Conservation (phyloP, 495 filamentous ascomycete species). For the Lichina pygmaea region DNA sequence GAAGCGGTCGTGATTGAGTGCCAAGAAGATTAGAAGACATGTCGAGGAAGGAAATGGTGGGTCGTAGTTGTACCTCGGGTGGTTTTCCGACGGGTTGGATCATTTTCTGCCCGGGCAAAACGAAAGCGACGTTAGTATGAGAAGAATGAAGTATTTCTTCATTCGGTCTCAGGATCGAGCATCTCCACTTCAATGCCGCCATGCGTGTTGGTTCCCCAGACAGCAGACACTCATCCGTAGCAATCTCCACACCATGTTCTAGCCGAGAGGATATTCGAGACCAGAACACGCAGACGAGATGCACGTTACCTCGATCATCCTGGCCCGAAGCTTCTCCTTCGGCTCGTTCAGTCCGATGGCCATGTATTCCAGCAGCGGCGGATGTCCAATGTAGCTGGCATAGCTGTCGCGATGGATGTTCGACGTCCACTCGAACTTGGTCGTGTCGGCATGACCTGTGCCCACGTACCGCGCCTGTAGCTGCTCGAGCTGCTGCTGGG, state of each 20-base stretch:
- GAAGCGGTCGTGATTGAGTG: too few relatives aligned
- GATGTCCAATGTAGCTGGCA: slow-evolving; percentile 69
- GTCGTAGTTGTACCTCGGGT: slow-evolving; percentile 16
- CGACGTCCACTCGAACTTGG: slow-evolving; percentile 79
- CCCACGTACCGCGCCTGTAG: slow-evolving; percentile 86
- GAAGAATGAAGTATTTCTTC: too few relatives aligned
- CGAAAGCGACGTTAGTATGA: too few relatives aligned
- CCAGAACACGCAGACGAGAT: neutral
- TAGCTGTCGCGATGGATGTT: slow-evolving; percentile 75
- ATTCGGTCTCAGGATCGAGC: too few relatives aligned
- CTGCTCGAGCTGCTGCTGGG: slow-evolving; percentile 85
- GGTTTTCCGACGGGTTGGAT: slow-evolving; percentile 70
- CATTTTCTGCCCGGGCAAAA: slow-evolving; percentile 34
- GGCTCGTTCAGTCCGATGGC: slow-evolving; percentile 65
- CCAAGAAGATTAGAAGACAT: too few relatives aligned
- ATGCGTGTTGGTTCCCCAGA: neutral
- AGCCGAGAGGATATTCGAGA: neutral
- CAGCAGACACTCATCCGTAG: slow-evolving; percentile 2
- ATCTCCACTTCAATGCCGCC: too few relatives aligned
- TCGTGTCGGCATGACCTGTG: slow-evolving; percentile 95
- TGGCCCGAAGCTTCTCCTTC: slow-evolving; percentile 48
- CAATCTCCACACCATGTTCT: too few relatives aligned
- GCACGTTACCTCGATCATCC: slow-evolving; percentile 37
- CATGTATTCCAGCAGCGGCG: slow-evolving; percentile 71
- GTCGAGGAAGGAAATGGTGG: too few relatives aligned